phyloP scores from a whole-genome alignment of 331 rosid genomes.

The Dryas integrifolia region DNA sequence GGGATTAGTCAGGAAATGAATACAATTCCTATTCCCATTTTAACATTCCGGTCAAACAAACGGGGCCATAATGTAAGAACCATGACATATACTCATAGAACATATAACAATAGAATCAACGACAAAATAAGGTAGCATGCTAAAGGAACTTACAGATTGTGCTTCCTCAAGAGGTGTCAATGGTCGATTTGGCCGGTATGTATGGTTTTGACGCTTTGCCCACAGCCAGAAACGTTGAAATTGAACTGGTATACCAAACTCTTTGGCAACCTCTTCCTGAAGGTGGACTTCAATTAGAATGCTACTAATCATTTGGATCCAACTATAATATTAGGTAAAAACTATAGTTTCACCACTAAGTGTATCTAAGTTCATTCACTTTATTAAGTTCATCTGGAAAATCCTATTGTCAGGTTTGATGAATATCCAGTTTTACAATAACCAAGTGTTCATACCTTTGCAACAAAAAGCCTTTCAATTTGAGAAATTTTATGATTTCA shows the following conservation, averaged over 20 bases:
- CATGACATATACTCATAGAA: not conserved
- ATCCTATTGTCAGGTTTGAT: too few species aligned
- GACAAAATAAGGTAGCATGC: not conserved
- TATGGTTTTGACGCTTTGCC: slow-evolving; percentile 97
- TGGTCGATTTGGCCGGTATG: slow-evolving; percentile 91
- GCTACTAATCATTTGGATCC: not conserved
- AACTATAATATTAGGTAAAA: not conserved
- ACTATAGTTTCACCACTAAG: not conserved
- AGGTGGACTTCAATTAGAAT: slow-evolving; percentile 22
- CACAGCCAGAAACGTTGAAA: slow-evolving; percentile 93
- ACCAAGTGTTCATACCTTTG: not conserved
- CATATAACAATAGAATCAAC: not conserved
- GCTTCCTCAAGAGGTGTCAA: slow-evolving; percentile 71
- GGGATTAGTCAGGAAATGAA: too few species aligned
- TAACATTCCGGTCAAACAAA: too few species aligned
- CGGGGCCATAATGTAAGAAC: not conserved
- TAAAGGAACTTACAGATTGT: slow-evolving; percentile 57
- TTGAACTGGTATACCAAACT: slow-evolving; percentile 77
- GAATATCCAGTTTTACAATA: too few species aligned
- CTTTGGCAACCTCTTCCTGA: slow-evolving; percentile 92
- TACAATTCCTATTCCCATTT: too few species aligned
- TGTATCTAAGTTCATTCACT: not conserved
- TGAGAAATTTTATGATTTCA: too few species aligned
- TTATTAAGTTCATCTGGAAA: not conserved
- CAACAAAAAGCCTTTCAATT: not conserved